These are phyloP conservation scores for Globisporangium mamillatum DNA, from an alignment of 352 stramenopile species.

Conservation along the genomic window DNA sequence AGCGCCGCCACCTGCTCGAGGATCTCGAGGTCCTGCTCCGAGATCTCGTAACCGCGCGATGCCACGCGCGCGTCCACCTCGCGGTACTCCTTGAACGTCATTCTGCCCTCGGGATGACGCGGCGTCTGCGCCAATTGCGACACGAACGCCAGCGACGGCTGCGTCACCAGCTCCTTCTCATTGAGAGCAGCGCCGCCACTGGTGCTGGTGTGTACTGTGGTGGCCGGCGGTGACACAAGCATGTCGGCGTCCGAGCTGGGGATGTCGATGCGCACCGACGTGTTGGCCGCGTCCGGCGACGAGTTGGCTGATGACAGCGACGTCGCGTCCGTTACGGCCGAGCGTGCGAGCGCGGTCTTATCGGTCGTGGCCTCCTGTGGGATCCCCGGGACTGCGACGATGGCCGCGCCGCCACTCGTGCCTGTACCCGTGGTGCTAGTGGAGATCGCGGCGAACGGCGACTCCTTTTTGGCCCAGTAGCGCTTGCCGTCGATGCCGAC, in stretches of 20 bases:
- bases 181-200: neutral
- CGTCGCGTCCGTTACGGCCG: constrained; percentile 14
- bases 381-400: constrained; percentile 9
- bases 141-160: constrained; percentile 83
- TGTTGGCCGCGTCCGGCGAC: constrained; percentile 7
- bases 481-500: constrained; percentile 79
- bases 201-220: constrained; percentile 7
- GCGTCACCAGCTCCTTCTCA: constrained; percentile 71
- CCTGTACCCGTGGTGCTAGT: neutral
- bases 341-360: constrained; percentile 20
- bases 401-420: constrained; percentile 1
- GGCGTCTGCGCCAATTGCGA: constrained; percentile 82
- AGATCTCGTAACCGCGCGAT: constrained; percentile 86
- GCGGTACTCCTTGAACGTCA: constrained; percentile 88
- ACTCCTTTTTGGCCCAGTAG: constrained; percentile 79
- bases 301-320: constrained; percentile 17
- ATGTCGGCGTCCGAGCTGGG: constrained; percentile 38
- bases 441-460: constrained; percentile 29
- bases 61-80: constrained; percentile 84
- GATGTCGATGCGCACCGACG: constrained; percentile 39
- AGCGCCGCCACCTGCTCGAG: constrained; percentile 80
- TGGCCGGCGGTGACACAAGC: constrained; percentile 29
- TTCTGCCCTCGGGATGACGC: constrained; percentile 73
- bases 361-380: neutral
- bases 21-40: constrained; percentile 84